Evolutionary conservation across 345 rosid species (phyloP), one percentile per base, ranked within the genome.

Genomic region (Raphanus sativus): DNA sequence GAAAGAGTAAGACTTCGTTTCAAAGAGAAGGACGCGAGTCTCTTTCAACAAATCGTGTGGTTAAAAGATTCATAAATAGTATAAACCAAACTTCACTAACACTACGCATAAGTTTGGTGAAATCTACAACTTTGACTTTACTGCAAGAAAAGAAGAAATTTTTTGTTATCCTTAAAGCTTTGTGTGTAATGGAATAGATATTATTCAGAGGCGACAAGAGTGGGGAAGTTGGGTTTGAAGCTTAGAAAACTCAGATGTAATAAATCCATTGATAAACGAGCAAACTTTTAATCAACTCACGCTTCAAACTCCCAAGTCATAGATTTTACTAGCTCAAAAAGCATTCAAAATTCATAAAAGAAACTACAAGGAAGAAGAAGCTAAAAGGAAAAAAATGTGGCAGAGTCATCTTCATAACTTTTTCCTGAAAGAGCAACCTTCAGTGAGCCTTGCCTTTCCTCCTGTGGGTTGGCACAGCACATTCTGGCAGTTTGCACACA

Each of bases 21-120:
- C 65, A 86, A 91, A 91, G 96, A 89, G 89, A 94, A 84, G 96
- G 96, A 76, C 75, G 82, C 11, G 60, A 81, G 93, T 89, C 95
- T 67, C 88, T 76, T 78, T 90, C 91, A 76, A 82, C 93, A 29
- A 86, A 86, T 84, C 84, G 87, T 83, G 81, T 67, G 86, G 71
- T 81, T 69, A 81, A 87, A 86, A 86, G 75, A 52, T 81, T 76
- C 80, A 70, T 66, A 75, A 50, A 73, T 65, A 75, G 69, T 70
- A 71, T 36, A 62, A 73, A 83, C 73, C 84, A 30, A 84, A 84
- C 89, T 78, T 85, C 94, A 86, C 86, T 82, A 63, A 75, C 42
- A 70, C 16, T 62, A 63, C 73, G 32, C 58, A 75, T 60, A 74
- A 79, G 75, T 69, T 79, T 69, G 79, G 79, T 70, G 75, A 70